Conservation (phyloP, 2,329 filamentous ascomycete species). For the Fusarium ramigenum region DNA sequence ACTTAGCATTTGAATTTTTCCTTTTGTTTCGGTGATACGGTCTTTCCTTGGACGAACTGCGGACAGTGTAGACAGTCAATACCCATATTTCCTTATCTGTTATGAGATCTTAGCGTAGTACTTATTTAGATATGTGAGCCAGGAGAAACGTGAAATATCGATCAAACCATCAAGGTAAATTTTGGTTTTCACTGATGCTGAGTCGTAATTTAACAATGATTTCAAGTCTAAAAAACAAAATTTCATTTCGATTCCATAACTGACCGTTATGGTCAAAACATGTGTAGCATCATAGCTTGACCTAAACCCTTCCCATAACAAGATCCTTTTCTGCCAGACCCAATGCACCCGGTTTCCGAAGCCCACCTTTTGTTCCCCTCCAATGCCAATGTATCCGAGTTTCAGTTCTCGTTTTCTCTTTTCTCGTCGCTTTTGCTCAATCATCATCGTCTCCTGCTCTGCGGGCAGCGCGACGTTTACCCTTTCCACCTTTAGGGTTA, state of each 20-base stretch:
- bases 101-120: constrained; percentile 3
- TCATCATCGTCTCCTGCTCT: constrained; percentile 35
- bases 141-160: not conserved
- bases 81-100: constrained; percentile 45
- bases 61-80: constrained; percentile 44
- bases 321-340: constrained; percentile 32
- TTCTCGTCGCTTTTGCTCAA: constrained; percentile 47
- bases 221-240: constrained; percentile 30
- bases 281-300: constrained; percentile 30
- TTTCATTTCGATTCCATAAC: constrained; percentile 29
- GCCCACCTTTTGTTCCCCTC: constrained; percentile 56
- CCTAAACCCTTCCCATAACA: constrained; percentile 23
- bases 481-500: constrained; percentile 69
- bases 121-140: constrained; percentile 8
- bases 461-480: constrained; percentile 50
- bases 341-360: constrained; percentile 55
- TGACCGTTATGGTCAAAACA: constrained; percentile 22
- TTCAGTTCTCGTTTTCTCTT: constrained; percentile 57
- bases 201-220: not conserved
- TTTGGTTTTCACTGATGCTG: not conserved
- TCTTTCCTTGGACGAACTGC: constrained; percentile 39
- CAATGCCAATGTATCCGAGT: constrained; percentile 47
- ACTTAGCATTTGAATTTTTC: constrained; percentile 35
- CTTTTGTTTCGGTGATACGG: constrained; percentile 29
- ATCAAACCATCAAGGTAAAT: not conserved